Base-by-base conservation (phyloP, 495 filamentous ascomycete genomes). In the Xylaria bambusicola region DNA sequence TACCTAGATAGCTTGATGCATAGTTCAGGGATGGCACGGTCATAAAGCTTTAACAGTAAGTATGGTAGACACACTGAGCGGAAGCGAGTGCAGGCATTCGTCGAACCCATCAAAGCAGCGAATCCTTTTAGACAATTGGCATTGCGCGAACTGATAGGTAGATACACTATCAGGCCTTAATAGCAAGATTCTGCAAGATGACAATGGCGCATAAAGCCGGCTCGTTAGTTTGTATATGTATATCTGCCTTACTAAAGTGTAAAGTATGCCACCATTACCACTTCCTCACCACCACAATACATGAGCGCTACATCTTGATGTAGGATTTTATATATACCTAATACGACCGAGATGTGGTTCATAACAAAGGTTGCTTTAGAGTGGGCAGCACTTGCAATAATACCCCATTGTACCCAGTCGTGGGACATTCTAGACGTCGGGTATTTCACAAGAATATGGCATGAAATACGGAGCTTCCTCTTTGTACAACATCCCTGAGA, bases 11-110 rank as follows among this genome's bases (percentile, higher is more conserved):
- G n/a, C n/a, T n/a, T n/a, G n/a, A 38, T 15, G 36, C 5, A 15
- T 13, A 15, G 12, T 23, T 52, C 50, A 53, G 21, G 50, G 50
- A 41, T 53, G 50, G 50, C 50, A 53, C 50, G 50, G 50, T 41
- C 21, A 24, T 9, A 26, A 53, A 41, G 50, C 50, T 13, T 31
- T 21, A 9, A 20, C n/a, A 3, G 29, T 52, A 52, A 31, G 6
- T 35, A 26, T 20, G 9, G 20, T 27, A 12, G 29, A 17, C 26
- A n/a, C n/a, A n/a, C n/a, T n/a, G n/a, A n/a, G n/a, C n/a, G n/a
- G n/a, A n/a, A n/a, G n/a, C n/a, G n/a, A n/a, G n/a, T n/a, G n/a
- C n/a, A n/a, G n/a, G n/a, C n/a, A n/a, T n/a, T n/a, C n/a, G n/a
- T n/a, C n/a, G n/a, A n/a, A n/a, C n/a, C n/a, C n/a, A n/a, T n/a